Base-by-base conservation (phyloP, 179 eudicot genomes). In the Heliamphora pulchella region DNA sequence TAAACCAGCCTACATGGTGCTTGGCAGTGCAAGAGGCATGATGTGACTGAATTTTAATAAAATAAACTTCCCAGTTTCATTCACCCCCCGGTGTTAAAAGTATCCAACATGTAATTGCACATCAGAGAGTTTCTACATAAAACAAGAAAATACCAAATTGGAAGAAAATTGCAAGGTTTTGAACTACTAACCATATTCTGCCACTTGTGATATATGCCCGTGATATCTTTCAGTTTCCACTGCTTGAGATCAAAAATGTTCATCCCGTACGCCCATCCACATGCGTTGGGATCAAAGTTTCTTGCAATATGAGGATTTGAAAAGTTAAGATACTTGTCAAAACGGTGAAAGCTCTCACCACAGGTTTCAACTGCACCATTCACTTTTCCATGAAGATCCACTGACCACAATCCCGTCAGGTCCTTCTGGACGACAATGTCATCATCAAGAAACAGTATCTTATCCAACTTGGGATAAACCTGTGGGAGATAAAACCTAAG, bases 221-320 rank as follows among this genome's bases (percentile, higher is more conserved):
- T 93, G n/a, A 93, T 93, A 87, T 93, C 90, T 78, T 87, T 86
- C 85, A 80, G 89, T 82, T 87, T 91, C 97, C 98, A 94, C 75
- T 82, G 92, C 86, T 91, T 88, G 50, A 94, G 94, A 83, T 94
- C 98, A 84, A 94, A 94, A 5, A 94, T 74, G 78, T 94, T 94
- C 98, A 94, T 94, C 53, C 98, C 98, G 82, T 90, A 94, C 0
- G 97, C 97, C 98, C 98, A 94, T 75, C 97, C 98, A 82, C 98
- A 94, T 6, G 97, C 94, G 86, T 87, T 84, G 8, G 97, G 98
- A 82, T 91, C 93, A 76, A 94, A 94, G 78, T 89, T 93, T 39
- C 86, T 86, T 1, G 97, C 86, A 74, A 94, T 94, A 84, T 82
- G 89, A 3, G 97, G 98, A 81, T 93, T 90, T 0, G 97, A 91